Evolutionary conservation across 2,329 filamentous ascomycete genomes (phyloP).

Genomic region (Microdochium trichocladiopsis): DNA sequence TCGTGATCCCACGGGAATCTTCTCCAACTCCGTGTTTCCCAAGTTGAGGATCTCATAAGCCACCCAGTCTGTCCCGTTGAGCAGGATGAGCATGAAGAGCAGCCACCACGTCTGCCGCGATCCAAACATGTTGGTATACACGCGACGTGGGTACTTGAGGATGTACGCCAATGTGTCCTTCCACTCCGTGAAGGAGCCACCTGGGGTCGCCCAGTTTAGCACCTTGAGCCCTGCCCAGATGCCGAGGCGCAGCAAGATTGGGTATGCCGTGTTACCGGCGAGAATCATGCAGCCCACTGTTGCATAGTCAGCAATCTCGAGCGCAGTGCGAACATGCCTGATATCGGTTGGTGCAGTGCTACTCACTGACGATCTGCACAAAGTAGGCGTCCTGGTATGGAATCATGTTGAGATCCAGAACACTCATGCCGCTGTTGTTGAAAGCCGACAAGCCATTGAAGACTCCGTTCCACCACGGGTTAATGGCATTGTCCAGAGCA

Average conservation of each 20-base stretch:
- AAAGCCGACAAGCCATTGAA: constrained; percentile 64
- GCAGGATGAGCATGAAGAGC: constrained; percentile 48
- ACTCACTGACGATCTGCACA: constrained; percentile 33
- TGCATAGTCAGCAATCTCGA: background rate
- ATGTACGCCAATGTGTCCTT: constrained; percentile 47
- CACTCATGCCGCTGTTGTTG: constrained; percentile 65
- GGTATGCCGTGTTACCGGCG: constrained; percentile 61
- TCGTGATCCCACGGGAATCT: constrained; percentile 43
- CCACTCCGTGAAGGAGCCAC: constrained; percentile 26
- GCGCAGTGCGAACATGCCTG: no score
- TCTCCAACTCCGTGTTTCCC: constrained; percentile 47
- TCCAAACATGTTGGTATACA: constrained; percentile 60
- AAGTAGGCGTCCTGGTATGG: constrained; percentile 48
- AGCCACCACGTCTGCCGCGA: constrained; percentile 59
- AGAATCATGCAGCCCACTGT: constrained; percentile 48
- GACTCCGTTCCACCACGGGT: constrained; percentile 62
- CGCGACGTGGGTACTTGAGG: constrained; percentile 47
- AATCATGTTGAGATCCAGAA: constrained; percentile 59
- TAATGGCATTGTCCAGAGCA: constrained; percentile 47
- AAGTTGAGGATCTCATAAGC: constrained; percentile 61
- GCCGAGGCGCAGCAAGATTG: constrained; percentile 53
- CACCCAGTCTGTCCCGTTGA: constrained; percentile 59
- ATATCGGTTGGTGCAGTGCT: background rate
- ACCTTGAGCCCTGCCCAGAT: constrained; percentile 45
- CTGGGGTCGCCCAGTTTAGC: constrained; percentile 28